Conservation (phyloP, 2,329 filamentous ascomycete genomes). For the Penicillium sp. region DNA sequence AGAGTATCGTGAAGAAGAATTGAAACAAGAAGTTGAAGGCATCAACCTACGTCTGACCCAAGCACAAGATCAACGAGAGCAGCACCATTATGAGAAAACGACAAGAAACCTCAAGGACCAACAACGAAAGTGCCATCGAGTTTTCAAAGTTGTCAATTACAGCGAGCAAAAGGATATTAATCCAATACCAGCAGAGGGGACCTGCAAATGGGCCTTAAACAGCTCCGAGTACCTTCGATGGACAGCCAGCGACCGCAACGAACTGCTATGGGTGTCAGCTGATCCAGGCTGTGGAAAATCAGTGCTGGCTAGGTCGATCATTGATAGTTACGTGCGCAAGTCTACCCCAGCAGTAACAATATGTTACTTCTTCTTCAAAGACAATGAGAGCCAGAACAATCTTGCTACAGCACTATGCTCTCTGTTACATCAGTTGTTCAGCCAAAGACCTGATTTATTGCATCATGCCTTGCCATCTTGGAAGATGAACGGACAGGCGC, state of each 20-base stretch:
- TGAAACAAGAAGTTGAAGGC: slow-evolving; percentile 3
- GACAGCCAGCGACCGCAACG: slow-evolving; percentile 18
- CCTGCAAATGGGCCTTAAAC: slow-evolving; percentile 37
- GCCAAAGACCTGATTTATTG: slow-evolving; percentile 26
- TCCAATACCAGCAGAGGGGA: slow-evolving; percentile 29
- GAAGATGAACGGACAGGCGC: slow-evolving; percentile 20
- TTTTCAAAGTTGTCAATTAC: slow-evolving; percentile 30
- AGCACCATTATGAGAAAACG: slow-evolving; percentile 3
- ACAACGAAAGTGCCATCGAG: slow-evolving; percentile 25
- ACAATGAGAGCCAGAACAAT: slow-evolving; percentile 36
- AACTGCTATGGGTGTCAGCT: slow-evolving; percentile 45
- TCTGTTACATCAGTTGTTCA: slow-evolving; percentile 42
- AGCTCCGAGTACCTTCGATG: slow-evolving; percentile 30
- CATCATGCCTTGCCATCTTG: slow-evolving; percentile 18
- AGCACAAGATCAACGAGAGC: slow-evolving; percentile 9
- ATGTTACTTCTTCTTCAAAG: slow-evolving; percentile 45
- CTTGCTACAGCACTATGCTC: slow-evolving; percentile 35
- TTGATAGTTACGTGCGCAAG: slow-evolving; percentile 31
- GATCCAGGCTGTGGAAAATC: slow-evolving; percentile 48
- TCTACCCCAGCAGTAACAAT: slow-evolving; percentile 18
- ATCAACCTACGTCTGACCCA: slow-evolving; percentile 1
- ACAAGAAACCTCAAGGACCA: slow-evolving; percentile 2
- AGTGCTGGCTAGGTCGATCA: slow-evolving; percentile 37
- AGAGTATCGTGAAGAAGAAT: not conserved
- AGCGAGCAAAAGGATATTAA: slow-evolving; percentile 35